These are phyloP conservation scores for Elsinoe perseae DNA, from an alignment of 2,329 filamentous ascomycete species.

Conservation along the genomic window DNA sequence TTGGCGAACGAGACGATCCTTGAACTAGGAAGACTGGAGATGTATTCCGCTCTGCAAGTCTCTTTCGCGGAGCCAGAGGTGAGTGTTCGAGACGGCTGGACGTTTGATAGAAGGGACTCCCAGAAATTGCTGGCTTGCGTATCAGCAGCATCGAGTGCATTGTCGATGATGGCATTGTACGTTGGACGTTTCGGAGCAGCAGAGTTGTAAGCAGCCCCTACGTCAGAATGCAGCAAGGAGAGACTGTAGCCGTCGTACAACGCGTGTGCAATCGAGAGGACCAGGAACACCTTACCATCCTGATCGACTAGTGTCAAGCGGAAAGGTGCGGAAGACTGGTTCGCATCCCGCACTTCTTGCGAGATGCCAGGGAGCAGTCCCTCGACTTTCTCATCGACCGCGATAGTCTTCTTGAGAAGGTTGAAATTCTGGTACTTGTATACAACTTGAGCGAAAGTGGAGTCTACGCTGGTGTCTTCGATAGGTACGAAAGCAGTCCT, in stretches of 20 bases:
- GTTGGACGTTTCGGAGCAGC: slow-evolving; percentile 37
- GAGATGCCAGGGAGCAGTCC: slow-evolving; percentile 28
- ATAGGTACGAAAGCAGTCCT: slow-evolving; percentile 66
- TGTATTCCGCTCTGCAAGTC: slow-evolving; percentile 40
- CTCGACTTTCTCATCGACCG: slow-evolving; percentile 25
- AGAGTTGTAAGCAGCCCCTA: slow-evolving; percentile 56
- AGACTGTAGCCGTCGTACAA: slow-evolving; percentile 88
- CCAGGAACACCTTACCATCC: slow-evolving; percentile 34
- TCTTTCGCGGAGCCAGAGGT: background rate
- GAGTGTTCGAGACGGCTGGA: slow-evolving; percentile 37
- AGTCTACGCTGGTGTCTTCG: slow-evolving; percentile 50
- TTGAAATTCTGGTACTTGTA: slow-evolving; percentile 31
- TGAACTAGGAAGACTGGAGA: slow-evolving; percentile 37
- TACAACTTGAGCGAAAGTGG: slow-evolving; percentile 51
- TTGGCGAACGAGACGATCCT: slow-evolving; percentile 56
- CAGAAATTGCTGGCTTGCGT: slow-evolving; percentile 57
- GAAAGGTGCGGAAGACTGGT: slow-evolving; percentile 19
- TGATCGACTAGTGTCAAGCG: slow-evolving; percentile 35
- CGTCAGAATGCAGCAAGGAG: slow-evolving; percentile 61
- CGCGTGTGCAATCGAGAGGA: slow-evolving; percentile 73
- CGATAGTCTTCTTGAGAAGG: slow-evolving; percentile 18
- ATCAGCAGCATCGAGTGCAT: slow-evolving; percentile 43
- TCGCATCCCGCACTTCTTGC: slow-evolving; percentile 34
- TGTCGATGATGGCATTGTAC: slow-evolving; percentile 49
- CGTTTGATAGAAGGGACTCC: slow-evolving; percentile 56